A percentile compares a stretch with the other conserved stretches of the same genome.
Conservation (phyloP, 768 basidiomycete species). For the Suillus cothurnatus region DNA sequence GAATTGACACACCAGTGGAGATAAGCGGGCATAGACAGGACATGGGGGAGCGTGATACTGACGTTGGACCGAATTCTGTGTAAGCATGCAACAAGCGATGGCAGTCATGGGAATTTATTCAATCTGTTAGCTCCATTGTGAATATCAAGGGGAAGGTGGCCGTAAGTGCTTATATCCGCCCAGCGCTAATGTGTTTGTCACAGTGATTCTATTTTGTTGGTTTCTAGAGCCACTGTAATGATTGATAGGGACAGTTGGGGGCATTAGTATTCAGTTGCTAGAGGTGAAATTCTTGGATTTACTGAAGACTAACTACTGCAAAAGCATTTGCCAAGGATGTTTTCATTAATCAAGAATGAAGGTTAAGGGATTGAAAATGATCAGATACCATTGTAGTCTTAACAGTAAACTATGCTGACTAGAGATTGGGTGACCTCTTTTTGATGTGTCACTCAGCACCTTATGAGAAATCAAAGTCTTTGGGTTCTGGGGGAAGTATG, state of each 20-base stretch:
- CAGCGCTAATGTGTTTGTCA: too few relatives aligned
- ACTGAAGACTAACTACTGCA: conserved; percentile 78
- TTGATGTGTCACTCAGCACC: conserved; percentile 75
- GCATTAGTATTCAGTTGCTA: conserved; percentile 80
- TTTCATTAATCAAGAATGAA: conserved; percentile 87
- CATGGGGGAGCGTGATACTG: too few relatives aligned
- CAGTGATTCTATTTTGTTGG: conserved; percentile 85
- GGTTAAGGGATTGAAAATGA: conserved; percentile 85
- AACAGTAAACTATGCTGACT: conserved; percentile 85
- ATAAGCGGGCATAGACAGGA: too few relatives aligned
- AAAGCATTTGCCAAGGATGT: conserved; percentile 87
- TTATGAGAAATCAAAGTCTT: conserved; percentile 89
- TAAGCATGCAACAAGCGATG: too few relatives aligned
- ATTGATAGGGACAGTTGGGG: conserved; percentile 84
- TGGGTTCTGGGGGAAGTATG: conserved; percentile 63
- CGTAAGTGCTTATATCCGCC: too few relatives aligned
- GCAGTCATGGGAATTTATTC: too few relatives aligned
- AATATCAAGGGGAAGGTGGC: too few relatives aligned
- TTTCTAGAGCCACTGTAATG: conserved; percentile 82
- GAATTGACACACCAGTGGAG: too few relatives aligned
- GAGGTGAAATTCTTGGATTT: conserved; percentile 88
- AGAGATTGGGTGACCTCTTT: conserved; percentile 71
- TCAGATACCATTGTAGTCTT: conserved; percentile 84
- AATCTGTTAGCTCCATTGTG: too few relatives aligned
- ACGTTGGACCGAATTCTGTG: too few relatives aligned